Percentiles rank a stretch among this genome's conserved stretches.
phyloP scores from a whole-genome alignment of 176 grass and related monocot species.

The Avena sativa region DNA sequence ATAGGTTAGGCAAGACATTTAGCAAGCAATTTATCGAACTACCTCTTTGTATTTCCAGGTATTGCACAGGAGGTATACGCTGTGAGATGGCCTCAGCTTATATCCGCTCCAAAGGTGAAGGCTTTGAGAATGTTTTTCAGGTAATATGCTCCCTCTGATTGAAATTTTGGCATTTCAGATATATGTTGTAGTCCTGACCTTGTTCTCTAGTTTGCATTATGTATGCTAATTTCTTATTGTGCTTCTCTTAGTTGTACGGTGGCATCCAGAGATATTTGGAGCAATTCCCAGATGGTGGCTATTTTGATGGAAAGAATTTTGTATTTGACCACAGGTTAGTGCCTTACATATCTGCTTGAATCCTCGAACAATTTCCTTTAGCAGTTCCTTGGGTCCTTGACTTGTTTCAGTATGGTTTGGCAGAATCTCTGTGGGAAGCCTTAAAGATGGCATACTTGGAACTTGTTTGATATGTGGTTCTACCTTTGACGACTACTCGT shows the following conservation, averaged over 20 bases:
- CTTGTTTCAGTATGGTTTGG: slow-evolving; percentile 23
- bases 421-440: slow-evolving; percentile 86
- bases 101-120: slow-evolving; percentile 89
- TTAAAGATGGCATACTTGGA: slow-evolving; percentile 62
- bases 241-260: slow-evolving; percentile 70
- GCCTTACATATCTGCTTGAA: neutral
- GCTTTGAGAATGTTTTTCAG: slow-evolving; percentile 91
- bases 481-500: slow-evolving; percentile 86
- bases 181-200: neutral
- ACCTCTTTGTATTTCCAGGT: slow-evolving; percentile 59
- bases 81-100: slow-evolving; percentile 94
- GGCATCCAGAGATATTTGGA: slow-evolving; percentile 97
- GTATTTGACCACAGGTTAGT: slow-evolving; percentile 90
- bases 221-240: slow-evolving; percentile 42
- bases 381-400: slow-evolving; percentile 14
- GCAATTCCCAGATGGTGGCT: slow-evolving; percentile 86
- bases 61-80: slow-evolving; percentile 90
- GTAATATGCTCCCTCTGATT: slow-evolving; percentile 28
- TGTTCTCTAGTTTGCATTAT: slow-evolving; percentile 31
- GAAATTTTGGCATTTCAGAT: neutral
- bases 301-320: slow-evolving; percentile 99
- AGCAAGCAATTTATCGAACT: neutral
- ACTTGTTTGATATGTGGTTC: slow-evolving; percentile 75
- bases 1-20: neutral
- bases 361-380: slow-evolving; percentile 5